These are phyloP conservation scores for Piper betle DNA, from an alignment of 164 flowering plant species.

Conservation along the genomic window DNA sequence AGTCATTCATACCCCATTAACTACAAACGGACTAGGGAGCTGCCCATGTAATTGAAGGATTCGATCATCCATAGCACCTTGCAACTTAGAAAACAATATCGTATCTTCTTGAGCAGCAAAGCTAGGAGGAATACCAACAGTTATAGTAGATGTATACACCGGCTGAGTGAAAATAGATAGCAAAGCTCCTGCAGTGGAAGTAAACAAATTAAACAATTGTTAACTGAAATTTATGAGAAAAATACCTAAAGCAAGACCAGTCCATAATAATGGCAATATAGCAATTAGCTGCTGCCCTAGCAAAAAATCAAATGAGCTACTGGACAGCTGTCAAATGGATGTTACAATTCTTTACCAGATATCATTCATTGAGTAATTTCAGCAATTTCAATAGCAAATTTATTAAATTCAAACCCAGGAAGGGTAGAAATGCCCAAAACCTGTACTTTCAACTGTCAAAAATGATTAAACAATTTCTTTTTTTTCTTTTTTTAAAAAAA, in stretches of 20 bases:
- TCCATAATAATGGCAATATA: neutral
- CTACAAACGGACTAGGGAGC: slow-evolving; percentile 41
- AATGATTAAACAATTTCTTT: too few relatives aligned
- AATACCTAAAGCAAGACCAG: neutral
- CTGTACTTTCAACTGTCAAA: too few relatives aligned
- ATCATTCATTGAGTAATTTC: neutral
- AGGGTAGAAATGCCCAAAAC: too few relatives aligned
- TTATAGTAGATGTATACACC: slow-evolving; percentile 68
- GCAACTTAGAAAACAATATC: slow-evolving; percentile 22
- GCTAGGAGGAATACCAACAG: slow-evolving; percentile 39
- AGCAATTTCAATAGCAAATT: too few relatives aligned
- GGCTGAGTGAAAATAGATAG: slow-evolving; percentile 83
- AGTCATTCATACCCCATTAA: slow-evolving; percentile 40
- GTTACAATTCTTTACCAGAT: too few relatives aligned
- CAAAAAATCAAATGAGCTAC: too few relatives aligned
- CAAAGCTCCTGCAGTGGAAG: slow-evolving; percentile 53
- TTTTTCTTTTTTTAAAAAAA: too few relatives aligned
- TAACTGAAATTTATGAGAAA: neutral
- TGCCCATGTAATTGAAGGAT: slow-evolving; percentile 33
- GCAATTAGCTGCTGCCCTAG: too few relatives aligned
- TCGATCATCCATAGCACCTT: slow-evolving; percentile 42
- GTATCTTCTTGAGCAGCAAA: slow-evolving; percentile 17
- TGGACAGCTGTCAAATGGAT: neutral
- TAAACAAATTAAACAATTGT: too few relatives aligned
- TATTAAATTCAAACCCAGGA: too few relatives aligned